These are phyloP conservation scores for Saccharomycopsis javanensis DNA, from an alignment of 805 yeast genomes.

Conservation along the genomic window DNA sequence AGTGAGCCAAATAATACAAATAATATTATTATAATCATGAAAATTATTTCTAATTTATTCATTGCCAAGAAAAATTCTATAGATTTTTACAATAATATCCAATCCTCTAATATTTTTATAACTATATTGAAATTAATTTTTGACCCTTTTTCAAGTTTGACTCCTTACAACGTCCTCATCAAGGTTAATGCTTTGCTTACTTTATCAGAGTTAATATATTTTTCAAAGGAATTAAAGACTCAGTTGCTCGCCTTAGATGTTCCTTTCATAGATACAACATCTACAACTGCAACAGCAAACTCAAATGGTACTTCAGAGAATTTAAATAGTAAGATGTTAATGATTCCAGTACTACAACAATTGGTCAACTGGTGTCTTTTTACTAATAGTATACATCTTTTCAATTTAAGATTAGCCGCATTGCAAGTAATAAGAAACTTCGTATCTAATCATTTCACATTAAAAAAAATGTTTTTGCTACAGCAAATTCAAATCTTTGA, in stretches of 20 bases:
- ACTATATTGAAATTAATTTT: constrained; percentile 63
- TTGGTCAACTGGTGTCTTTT: constrained; percentile 74
- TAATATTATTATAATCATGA: constrained; percentile 8
- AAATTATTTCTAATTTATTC: constrained; percentile 12
- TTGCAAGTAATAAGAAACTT: constrained; percentile 56
- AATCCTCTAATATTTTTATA: constrained; percentile 48
- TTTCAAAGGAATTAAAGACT: constrained; percentile 57
- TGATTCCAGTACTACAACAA: constrained; percentile 64
- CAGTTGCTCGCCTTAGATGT: constrained; percentile 78
- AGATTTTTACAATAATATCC: constrained; percentile 2
- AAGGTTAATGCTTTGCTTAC: constrained; percentile 63
- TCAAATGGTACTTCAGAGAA: constrained; percentile 19
- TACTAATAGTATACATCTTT: constrained; percentile 73
- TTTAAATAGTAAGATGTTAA: constrained; percentile 19
- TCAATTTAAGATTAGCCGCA: constrained; percentile 73
- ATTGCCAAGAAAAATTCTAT: constrained; percentile 8
- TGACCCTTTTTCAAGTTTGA: constrained; percentile 32
- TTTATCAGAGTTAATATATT: constrained; percentile 65
- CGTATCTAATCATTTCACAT: constrained; percentile 51
- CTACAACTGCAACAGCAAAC: constrained; percentile 27
- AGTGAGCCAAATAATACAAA: neutral
- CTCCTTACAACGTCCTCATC: constrained; percentile 44
- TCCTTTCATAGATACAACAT: constrained; percentile 76
- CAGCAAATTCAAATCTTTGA: constrained; percentile 50
- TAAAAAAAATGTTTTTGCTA: constrained; percentile 50